Evolutionary conservation across 1,284 basidiomycete species (phyloP).

Genomic region (Boletus subluridellus): DNA sequence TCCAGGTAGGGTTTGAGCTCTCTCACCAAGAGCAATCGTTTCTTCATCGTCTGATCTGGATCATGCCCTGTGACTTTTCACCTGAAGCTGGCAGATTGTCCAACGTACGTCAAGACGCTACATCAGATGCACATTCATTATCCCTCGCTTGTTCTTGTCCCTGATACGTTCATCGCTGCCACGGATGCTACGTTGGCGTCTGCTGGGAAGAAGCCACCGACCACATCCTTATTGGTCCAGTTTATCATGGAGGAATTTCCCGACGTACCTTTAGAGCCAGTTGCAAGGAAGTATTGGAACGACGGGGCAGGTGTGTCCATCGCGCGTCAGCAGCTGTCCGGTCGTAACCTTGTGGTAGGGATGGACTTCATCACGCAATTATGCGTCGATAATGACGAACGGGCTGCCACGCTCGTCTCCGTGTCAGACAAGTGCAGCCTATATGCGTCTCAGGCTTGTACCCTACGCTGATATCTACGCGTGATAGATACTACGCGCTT

Average conservation of each 20-base stretch:
- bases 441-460: slow-evolving; percentile 29
- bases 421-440: slow-evolving; percentile 67
- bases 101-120: slow-evolving; percentile 83
- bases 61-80: not conserved
- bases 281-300: slow-evolving; percentile 80
- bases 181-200: slow-evolving; percentile 46
- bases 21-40: not conserved
- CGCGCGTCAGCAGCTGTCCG: not conserved
- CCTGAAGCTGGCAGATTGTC: slow-evolving; percentile 69
- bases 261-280: slow-evolving; percentile 58
- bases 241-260: slow-evolving; percentile 75
- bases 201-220: slow-evolving; percentile 43
- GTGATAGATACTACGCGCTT: slow-evolving; percentile 76
- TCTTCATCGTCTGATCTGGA: not conserved
- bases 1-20: slow-evolving; percentile 50
- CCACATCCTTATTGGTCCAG: slow-evolving; percentile 64
- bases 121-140: slow-evolving; percentile 80
- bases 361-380: slow-evolving; percentile 74
- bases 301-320: slow-evolving; percentile 58
- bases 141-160: slow-evolving; percentile 71
- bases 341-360: slow-evolving; percentile 45
- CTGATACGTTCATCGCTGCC: slow-evolving; percentile 68
- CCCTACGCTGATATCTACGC: slow-evolving; percentile 9
- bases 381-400: slow-evolving; percentile 72
- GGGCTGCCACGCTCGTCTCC: slow-evolving; percentile 70